Conservation (phyloP, 2,329 filamentous ascomycete species). For the Phaeoacremonium minimum region DNA sequence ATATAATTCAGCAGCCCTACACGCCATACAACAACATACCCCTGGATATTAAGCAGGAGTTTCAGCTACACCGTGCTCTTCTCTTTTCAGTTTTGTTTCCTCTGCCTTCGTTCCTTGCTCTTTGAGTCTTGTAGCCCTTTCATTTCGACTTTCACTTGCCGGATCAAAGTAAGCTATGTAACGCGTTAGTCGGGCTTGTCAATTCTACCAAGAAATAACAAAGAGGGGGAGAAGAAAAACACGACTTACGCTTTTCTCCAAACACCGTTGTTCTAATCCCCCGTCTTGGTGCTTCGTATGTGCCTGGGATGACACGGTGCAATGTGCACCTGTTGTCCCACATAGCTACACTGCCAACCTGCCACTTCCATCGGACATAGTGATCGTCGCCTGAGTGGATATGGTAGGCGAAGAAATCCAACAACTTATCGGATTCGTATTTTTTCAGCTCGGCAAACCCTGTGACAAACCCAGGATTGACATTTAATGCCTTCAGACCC, state of each 20-base stretch:
- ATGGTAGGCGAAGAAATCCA: slow-evolving; percentile 40
- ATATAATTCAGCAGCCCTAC: no score
- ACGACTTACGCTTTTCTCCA: slow-evolving; percentile 35
- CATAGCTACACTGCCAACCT: slow-evolving; percentile 41
- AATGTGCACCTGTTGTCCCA: slow-evolving; percentile 42
- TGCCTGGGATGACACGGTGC: slow-evolving; percentile 36
- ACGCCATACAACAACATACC: no score
- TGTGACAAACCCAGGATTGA: slow-evolving; percentile 41
- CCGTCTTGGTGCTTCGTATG: slow-evolving; percentile 26
- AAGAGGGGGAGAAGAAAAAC: slow-evolving; percentile 1
- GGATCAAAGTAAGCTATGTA: slow-evolving; percentile 26
- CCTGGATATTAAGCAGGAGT: no score
- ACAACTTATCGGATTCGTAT: slow-evolving; percentile 38
- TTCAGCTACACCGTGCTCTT: no score
- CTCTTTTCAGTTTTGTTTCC: neutral
- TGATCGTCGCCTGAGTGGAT: slow-evolving; percentile 46
- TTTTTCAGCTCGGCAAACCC: slow-evolving; percentile 45
- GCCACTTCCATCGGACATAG: slow-evolving; percentile 45
- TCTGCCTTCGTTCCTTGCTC: slow-evolving; percentile 2
- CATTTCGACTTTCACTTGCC: slow-evolving; percentile 21
- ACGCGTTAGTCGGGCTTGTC: slow-evolving; percentile 2
- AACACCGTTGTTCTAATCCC: slow-evolving; percentile 38
- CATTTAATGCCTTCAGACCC: slow-evolving; percentile 37
- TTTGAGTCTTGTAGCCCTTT: slow-evolving; percentile 17
- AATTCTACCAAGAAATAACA: neutral